A percentile compares a stretch with the other conserved stretches of the same genome.
Conservation (phyloP, 2,329 filamentous ascomycete genomes). For the Aureobasidium subglaciale region DNA sequence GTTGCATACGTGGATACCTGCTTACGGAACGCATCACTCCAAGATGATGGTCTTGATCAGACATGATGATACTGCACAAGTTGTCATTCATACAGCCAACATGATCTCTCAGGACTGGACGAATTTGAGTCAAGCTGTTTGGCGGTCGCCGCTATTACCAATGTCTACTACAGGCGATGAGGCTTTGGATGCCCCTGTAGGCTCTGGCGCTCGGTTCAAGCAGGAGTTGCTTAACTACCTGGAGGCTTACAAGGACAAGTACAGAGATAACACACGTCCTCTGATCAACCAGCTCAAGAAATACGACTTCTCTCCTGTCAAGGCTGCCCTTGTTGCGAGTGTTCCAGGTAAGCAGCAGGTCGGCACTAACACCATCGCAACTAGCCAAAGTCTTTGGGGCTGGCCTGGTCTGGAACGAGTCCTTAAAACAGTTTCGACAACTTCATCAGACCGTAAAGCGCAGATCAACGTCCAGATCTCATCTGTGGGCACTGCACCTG, state of each 20-base stretch:
- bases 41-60: slow-evolving; percentile 84
- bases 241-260: slow-evolving; percentile 56
- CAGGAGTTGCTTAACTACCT: slow-evolving; percentile 67
- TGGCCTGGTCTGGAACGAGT: slow-evolving; percentile 62
- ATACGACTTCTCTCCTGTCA: slow-evolving; percentile 65
- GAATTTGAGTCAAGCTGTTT: slow-evolving; percentile 80
- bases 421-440: slow-evolving; percentile 35
- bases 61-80: slow-evolving; percentile 67
- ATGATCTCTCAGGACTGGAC: slow-evolving; percentile 84
- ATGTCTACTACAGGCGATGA: slow-evolving; percentile 41
- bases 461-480: slow-evolving; percentile 63
- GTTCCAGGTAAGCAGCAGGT: slow-evolving; percentile 50
- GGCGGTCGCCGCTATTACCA: slow-evolving; percentile 67
- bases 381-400: slow-evolving; percentile 50
- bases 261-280: slow-evolving; percentile 29
- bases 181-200: slow-evolving; percentile 31
- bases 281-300: slow-evolving; percentile 51
- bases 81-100: slow-evolving; percentile 84
- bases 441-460: not conserved
- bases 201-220: slow-evolving; percentile 67
- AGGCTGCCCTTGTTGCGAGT: slow-evolving; percentile 68
- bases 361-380: not conserved
- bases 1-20: slow-evolving; percentile 70
- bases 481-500: slow-evolving; percentile 70
- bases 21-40: slow-evolving; percentile 79